These are phyloP conservation scores for Ogataea populi-albae DNA, from an alignment of 805 yeast genomes.

Conservation along the genomic window DNA sequence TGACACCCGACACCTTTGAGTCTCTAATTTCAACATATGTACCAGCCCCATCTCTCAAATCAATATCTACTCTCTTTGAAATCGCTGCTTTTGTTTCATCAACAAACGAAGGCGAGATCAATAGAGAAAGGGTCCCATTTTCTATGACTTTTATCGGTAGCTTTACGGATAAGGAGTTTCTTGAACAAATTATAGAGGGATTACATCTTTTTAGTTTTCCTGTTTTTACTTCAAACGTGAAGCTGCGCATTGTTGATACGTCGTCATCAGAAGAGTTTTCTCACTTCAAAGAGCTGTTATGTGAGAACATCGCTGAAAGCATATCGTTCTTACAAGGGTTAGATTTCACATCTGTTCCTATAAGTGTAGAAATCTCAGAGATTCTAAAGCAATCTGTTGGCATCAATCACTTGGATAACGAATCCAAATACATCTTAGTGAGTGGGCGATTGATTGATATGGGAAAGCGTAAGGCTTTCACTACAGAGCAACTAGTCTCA, in stretches of 20 bases:
- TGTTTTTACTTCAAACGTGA: slow-evolving; percentile 10
- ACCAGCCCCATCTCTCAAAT: slow-evolving; percentile 7
- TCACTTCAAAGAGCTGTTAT: slow-evolving; percentile 5
- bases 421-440: slow-evolving; percentile 39
- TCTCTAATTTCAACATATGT: slow-evolving; percentile 16
- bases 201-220: slow-evolving; percentile 20
- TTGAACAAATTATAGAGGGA: slow-evolving; percentile 43
- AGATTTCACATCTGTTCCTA: not conserved
- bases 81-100: not conserved
- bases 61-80: slow-evolving; percentile 2
- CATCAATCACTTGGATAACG: slow-evolving; percentile 1
- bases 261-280: slow-evolving; percentile 1
- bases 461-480: slow-evolving; percentile 23
- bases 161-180: slow-evolving; percentile 37
- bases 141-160: slow-evolving; percentile 58
- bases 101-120: too few relatives aligned
- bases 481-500: slow-evolving; percentile 31
- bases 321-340: slow-evolving; percentile 1
- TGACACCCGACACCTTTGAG: slow-evolving; percentile 50
- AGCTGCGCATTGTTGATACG: slow-evolving; percentile 21
- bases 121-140: too few relatives aligned
- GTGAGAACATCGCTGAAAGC: slow-evolving; percentile 5
- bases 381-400: slow-evolving; percentile 6
- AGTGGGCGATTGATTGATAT: slow-evolving; percentile 54
- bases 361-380: not conserved